Percentiles rank a stretch among this genome's conserved stretches.
These are phyloP conservation scores for Fusarium sp. DNA, from an alignment of 2,329 filamentous ascomycete genomes.

Conservation along the genomic window DNA sequence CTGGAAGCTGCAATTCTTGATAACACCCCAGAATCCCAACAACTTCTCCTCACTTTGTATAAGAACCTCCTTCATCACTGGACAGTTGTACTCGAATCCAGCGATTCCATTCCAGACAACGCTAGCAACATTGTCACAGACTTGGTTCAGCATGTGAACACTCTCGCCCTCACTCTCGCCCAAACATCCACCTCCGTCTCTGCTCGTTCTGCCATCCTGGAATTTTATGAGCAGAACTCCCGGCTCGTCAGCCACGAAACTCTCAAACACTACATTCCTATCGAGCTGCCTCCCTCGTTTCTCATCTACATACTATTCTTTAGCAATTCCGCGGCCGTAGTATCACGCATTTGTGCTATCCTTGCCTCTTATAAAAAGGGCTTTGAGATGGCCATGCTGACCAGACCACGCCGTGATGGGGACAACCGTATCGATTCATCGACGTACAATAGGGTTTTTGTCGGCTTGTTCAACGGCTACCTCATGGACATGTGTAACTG, in stretches of 20 bases:
- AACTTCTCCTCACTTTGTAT: constrained; percentile 74
- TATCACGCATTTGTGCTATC: constrained; percentile 76
- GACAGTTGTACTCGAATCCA: constrained; percentile 59
- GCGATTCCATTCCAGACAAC: constrained; percentile 50
- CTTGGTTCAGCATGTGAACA: constrained; percentile 62
- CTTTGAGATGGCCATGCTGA: constrained; percentile 72
- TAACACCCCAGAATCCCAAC: constrained; percentile 63
- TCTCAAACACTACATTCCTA: constrained; percentile 66
- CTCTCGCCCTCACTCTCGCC: constrained; percentile 68
- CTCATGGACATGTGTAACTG: constrained; percentile 90
- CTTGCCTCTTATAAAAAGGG: constrained; percentile 78
- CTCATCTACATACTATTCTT: constrained; percentile 80
- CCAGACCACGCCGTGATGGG: constrained; percentile 49
- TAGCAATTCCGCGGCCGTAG: constrained; percentile 67
- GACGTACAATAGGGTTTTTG: constrained; percentile 67
- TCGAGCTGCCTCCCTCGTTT: constrained; percentile 73
- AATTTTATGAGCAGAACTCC: constrained; percentile 75
- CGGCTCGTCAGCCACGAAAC: constrained; percentile 63
- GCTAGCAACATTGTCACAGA: constrained; percentile 54
- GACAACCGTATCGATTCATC: constrained; percentile 49
- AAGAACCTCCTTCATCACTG: constrained; percentile 72
- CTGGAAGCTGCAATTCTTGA: constrained; percentile 65
- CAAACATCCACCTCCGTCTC: constrained; percentile 60
- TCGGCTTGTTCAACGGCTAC: constrained; percentile 81
- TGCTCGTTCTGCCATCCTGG: constrained; percentile 68